Percentiles rank a stretch among this genome's conserved stretches.
Conservation (phyloP, 2,329 filamentous ascomycete species). For the Botrytis fabae region DNA sequence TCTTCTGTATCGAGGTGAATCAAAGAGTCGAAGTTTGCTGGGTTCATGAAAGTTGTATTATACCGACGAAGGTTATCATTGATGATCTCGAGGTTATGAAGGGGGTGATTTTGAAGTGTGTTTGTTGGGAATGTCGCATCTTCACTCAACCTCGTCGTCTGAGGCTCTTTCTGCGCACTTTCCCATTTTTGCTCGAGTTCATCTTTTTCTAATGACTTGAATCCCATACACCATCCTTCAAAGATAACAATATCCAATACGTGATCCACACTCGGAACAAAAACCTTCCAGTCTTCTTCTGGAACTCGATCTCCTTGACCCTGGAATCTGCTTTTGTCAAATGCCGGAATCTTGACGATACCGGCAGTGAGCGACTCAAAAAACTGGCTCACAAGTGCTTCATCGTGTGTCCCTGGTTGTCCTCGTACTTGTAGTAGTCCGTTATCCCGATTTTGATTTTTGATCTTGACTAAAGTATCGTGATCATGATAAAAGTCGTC, state of each 20-base stretch:
- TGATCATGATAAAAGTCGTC: not conserved
- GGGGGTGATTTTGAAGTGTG: not conserved
- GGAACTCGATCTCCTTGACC: not conserved
- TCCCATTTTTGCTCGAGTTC: not conserved
- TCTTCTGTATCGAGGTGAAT: not conserved
- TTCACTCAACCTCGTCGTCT: not conserved
- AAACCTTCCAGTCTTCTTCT: not conserved
- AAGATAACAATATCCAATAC: not conserved
- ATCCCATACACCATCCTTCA: not conserved
- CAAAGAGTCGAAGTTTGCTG: not conserved
- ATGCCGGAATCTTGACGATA: not conserved
- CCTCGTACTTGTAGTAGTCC: not conserved
- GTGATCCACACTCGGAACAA: not conserved
- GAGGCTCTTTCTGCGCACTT: not conserved
- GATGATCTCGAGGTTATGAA: not conserved
- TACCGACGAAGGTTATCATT: not conserved
- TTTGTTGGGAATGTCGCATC: not conserved
- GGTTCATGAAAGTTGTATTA: not conserved
- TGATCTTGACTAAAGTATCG: not conserved
- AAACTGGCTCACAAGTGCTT: not conserved
- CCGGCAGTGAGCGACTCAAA: not conserved
- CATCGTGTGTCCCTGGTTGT: not conserved
- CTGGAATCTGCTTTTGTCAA: not conserved
- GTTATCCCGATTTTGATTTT: not conserved
- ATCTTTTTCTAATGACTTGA: not conserved